A percentile compares a stretch with the other conserved stretches of the same genome.
Evolutionary conservation across 2,329 filamentous ascomycete species (phyloP).

Genomic region (Cephalotrichum gorgonifer): DNA sequence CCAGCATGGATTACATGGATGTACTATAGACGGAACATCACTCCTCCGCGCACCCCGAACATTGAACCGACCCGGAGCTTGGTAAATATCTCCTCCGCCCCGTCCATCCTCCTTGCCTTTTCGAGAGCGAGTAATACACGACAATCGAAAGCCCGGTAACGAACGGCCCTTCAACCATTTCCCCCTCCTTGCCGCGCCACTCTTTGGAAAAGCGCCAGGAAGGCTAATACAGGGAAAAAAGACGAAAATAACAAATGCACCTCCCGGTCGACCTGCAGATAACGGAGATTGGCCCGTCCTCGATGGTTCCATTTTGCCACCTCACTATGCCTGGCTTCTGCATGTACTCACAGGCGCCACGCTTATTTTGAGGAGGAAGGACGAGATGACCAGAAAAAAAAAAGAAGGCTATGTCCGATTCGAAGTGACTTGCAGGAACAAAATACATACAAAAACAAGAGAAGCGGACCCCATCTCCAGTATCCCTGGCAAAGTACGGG

Average conservation of each 20-base stretch:
- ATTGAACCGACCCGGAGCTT: too few species aligned
- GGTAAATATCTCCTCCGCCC: too few species aligned
- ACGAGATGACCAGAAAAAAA: too few species aligned
- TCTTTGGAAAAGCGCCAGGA: background rate
- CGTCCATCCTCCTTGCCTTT: too few species aligned
- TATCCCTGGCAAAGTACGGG: too few species aligned
- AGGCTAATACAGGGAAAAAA: background rate
- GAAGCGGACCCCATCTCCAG: slow-evolving; percentile 1
- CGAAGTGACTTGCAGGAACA: slow-evolving; percentile 6
- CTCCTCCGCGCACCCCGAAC: too few species aligned
- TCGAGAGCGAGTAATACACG: too few species aligned
- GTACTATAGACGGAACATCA: too few species aligned
- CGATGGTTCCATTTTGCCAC: slow-evolving; percentile 7
- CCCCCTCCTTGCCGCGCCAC: background rate
- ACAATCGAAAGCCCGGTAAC: too few species aligned
- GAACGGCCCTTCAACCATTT: too few species aligned
- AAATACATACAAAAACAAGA: too few species aligned
- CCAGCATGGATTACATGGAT: too few species aligned
- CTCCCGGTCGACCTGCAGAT: background rate
- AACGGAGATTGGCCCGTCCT: slow-evolving; percentile 4
- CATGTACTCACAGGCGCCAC: slow-evolving; percentile 5
- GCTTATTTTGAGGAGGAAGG: slow-evolving; percentile 6
- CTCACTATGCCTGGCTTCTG: slow-evolving; percentile 6
- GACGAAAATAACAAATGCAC: background rate
- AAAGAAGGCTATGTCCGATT: slow-evolving; percentile 3